Evolutionary conservation across 2,329 filamentous ascomycete species (phyloP).

Genomic region (Calonectria montana): DNA sequence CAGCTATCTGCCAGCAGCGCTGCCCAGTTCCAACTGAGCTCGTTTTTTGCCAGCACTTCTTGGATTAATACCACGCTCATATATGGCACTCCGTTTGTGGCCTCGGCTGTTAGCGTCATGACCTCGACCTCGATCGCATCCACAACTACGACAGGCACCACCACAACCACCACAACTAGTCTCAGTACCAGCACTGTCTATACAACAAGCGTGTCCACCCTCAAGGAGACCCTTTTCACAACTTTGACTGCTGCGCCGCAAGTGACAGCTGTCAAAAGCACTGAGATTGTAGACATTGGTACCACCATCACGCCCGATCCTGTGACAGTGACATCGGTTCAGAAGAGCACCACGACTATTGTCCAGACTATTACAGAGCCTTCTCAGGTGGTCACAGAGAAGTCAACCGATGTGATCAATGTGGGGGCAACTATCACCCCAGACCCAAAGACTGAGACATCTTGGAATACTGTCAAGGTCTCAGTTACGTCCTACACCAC

Average conservation of each 20-base stretch:
- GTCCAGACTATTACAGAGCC: constrained; percentile 25
- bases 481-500: constrained; percentile 27
- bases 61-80: constrained; percentile 40
- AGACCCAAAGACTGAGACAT: constrained; percentile 35
- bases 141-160: background rate
- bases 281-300: constrained; percentile 28
- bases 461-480: constrained; percentile 27
- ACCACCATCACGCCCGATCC: constrained; percentile 36
- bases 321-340: constrained; percentile 26
- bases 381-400: constrained; percentile 42
- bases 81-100: constrained; percentile 34
- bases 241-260: constrained; percentile 27
- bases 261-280: constrained; percentile 30
- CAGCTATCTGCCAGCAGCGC: constrained; percentile 16
- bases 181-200: constrained; percentile 32
- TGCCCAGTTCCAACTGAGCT: constrained; percentile 31
- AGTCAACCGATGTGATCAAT: constrained; percentile 41
- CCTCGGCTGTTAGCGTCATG: constrained; percentile 1
- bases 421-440: constrained; percentile 49
- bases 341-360: constrained; percentile 31
- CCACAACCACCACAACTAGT: constrained; percentile 1
- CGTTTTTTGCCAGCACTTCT: constrained; percentile 32
- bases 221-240: constrained; percentile 27
- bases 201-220: constrained; percentile 29
- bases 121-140: background rate